Evolutionary conservation across 306 rosid genomes (phyloP), one percentile per base, ranked within the genome.

Genomic region (Trifolium subterraneum): DNA sequence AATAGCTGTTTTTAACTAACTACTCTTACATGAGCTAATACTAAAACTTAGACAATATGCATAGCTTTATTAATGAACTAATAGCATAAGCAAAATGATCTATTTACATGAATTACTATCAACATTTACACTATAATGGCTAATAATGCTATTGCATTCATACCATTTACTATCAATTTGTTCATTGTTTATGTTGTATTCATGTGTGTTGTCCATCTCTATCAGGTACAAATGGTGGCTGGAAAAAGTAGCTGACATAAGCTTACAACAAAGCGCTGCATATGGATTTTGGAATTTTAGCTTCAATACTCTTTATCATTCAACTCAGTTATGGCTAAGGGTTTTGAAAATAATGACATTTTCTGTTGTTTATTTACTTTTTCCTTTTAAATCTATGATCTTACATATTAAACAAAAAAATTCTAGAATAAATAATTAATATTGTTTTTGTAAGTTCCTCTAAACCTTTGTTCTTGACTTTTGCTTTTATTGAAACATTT

Each of bases 241-340:
- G 68, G 88, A 80, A 71, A 91, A 82, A 82, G 79, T 94, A 80
- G 95, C 93, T 74, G 93, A 87, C 76, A 87, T 91, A 84, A 91
- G 95, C 84, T 80, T 94, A 76, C 88, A 89, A 35, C 94, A 87
- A 88, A 94, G 96, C 78, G 98, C 87, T 80, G 97, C 96, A 5
- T 88, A 84, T 82, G 98, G 97, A 31, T 74, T 91, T 73, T 94
- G 98, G 98, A 94, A 88, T 78, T 73, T 87, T 69, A 84, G 86
- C 80, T 94, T 88, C 88, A 90, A 94, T 61, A 74, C 82, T 67
- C 97, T 94, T 70, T 94, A 91, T 79, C 98, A 94, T 84, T 88
- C 97, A 62, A 90, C 97, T 64, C 98, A 94, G 92, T 97, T 94
- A 71, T 79, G 56, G 73, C 75, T 54, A 23, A 10, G 50, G 50